Percentiles rank a stretch among this genome's conserved stretches.
Evolutionary conservation across 202 grass and related monocot genomes (phyloP).

Genomic region (Brachypodium distachyon): DNA sequence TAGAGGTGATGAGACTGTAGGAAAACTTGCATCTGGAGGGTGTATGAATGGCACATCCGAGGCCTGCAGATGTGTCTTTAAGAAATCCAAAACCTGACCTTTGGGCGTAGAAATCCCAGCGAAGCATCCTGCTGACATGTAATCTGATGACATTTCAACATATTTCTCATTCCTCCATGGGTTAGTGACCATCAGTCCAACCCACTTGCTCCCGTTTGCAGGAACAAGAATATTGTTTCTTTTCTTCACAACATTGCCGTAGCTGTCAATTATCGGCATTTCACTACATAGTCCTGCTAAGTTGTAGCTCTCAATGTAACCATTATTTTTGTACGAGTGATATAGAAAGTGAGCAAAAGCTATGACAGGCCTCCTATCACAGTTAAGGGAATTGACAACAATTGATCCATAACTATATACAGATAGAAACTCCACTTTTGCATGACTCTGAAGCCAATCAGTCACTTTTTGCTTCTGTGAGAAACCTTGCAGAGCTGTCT

Average conservation of each 20-base stretch:
- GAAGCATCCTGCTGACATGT: conserved; percentile 16
- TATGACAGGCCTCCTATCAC: conserved; percentile 20
- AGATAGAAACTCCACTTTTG: conserved; percentile 24
- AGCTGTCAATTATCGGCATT: conserved; percentile 50
- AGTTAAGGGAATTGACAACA: conserved; percentile 12
- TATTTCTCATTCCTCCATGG: conserved; percentile 40
- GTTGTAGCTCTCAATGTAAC: not conserved
- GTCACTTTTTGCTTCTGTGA: not conserved
- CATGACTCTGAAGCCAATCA: conserved; percentile 34
- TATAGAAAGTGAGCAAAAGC: conserved; percentile 51
- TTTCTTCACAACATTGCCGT: not conserved
- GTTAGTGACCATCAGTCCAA: conserved; percentile 42
- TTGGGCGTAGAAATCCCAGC: conserved; percentile 19
- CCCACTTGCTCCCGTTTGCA: conserved; percentile 58
- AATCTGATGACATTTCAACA: conserved; percentile 41
- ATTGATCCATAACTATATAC: conserved; percentile 12
- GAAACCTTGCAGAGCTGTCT: conserved; percentile 6
- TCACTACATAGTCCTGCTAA: not conserved
- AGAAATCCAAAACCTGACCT: conserved; percentile 27
- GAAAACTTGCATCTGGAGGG: conserved; percentile 37
- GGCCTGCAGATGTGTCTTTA: conserved; percentile 2
- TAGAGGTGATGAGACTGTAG: conserved; percentile 24
- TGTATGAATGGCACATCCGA: conserved; percentile 41
- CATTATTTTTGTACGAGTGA: conserved; percentile 5
- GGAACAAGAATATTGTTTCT: conserved; percentile 40